Conservation (phyloP, 371 early-diverging fungal species). For the Mucor ambiguus region DNA sequence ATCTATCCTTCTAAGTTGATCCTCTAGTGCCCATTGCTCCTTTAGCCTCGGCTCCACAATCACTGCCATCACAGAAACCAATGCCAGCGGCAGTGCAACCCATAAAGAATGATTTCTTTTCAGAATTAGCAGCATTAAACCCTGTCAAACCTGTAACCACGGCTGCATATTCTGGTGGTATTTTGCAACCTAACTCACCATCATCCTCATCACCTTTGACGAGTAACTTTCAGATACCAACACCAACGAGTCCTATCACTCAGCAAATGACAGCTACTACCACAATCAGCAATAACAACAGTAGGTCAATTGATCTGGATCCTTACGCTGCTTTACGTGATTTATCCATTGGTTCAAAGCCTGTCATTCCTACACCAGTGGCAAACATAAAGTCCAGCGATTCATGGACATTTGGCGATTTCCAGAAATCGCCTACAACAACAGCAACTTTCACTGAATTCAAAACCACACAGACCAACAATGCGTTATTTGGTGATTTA, state of each 20-base stretch:
- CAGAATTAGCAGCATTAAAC: slow-evolving; percentile 21
- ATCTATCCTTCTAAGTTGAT: background rate
- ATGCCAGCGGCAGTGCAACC: background rate
- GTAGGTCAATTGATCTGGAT: slow-evolving; percentile 3
- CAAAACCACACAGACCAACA: background rate
- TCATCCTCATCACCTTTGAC: background rate
- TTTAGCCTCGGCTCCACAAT: background rate
- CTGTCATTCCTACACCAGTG: slow-evolving; percentile 4
- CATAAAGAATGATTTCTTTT: slow-evolving; percentile 14
- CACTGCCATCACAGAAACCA: background rate
- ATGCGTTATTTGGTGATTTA: slow-evolving; percentile 22
- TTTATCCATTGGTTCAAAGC: slow-evolving; percentile 13
- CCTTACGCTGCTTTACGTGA: slow-evolving; percentile 30
- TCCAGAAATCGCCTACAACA: slow-evolving; percentile 14
- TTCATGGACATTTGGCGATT: slow-evolving; percentile 6
- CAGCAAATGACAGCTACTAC: background rate
- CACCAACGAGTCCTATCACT: background rate
- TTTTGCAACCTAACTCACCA: slow-evolving; percentile 24
- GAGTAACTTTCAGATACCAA: background rate
- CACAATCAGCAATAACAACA: background rate
- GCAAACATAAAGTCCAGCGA: background rate
- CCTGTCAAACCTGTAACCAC: background rate
- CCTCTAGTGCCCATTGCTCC: background rate
- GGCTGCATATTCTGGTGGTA: slow-evolving; percentile 20
- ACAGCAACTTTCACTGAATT: background rate